These are phyloP conservation scores for Arthrobotrys conoides DNA, from an alignment of 2,329 filamentous ascomycete genomes.

Conservation along the genomic window DNA sequence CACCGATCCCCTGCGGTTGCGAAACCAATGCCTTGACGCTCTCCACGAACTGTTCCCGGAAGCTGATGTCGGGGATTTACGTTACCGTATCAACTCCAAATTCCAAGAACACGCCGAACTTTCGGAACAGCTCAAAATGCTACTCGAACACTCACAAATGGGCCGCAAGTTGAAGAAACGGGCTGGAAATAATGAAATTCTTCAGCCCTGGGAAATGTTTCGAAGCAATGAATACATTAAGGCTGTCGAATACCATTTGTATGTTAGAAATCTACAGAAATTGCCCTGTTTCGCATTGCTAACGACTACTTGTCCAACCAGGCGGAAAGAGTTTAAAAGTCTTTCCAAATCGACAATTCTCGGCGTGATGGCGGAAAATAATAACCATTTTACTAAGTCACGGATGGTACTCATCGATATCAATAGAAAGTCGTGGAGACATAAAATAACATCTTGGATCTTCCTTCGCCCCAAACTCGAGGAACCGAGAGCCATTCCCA, in stretches of 20 bases:
- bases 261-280: constrained; percentile 23
- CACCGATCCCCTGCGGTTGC: background rate
- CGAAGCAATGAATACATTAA: constrained; percentile 77
- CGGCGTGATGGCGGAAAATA: constrained; percentile 83
- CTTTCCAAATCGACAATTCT: constrained; percentile 72
- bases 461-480: constrained; percentile 70
- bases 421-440: constrained; percentile 82
- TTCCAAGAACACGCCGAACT: constrained; percentile 80
- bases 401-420: constrained; percentile 78
- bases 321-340: constrained; percentile 52
- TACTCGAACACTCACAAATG: constrained; percentile 73
- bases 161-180: constrained; percentile 65
- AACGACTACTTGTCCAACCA: constrained; percentile 3
- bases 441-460: constrained; percentile 79
- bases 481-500: constrained; percentile 41
- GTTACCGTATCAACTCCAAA: constrained; percentile 80
- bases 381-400: constrained; percentile 82
- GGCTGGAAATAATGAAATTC: constrained; percentile 66
- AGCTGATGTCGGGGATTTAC: constrained; percentile 80
- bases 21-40: constrained; percentile 50
- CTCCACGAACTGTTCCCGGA: constrained; percentile 56
- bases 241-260: constrained; percentile 78
- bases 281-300: background rate
- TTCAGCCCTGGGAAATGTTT: constrained; percentile 76
- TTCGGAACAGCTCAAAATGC: constrained; percentile 82